These are phyloP conservation scores for Protomyces lactucae-debilis DNA, from an alignment of 1,139 yeast genomes.

Conservation along the genomic window DNA sequence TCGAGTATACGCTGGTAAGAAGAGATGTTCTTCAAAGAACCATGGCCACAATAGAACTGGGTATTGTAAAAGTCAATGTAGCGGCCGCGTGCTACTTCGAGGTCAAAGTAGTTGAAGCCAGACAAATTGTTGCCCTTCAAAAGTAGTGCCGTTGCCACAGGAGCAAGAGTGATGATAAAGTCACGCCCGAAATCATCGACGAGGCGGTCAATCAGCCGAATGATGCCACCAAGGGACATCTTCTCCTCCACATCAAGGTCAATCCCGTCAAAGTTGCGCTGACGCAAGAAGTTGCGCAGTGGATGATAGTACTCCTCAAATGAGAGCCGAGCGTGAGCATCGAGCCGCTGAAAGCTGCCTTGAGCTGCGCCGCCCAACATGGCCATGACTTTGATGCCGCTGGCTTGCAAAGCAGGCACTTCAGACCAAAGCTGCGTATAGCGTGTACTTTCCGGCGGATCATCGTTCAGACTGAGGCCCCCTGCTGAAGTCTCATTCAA, in stretches of 20 bases:
- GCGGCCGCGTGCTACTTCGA: constrained; percentile 4
- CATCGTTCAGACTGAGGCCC: constrained; percentile 6
- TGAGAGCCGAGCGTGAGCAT: not conserved
- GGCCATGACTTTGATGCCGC: constrained; percentile 4
- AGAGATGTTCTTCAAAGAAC: not conserved
- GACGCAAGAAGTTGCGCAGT: not conserved
- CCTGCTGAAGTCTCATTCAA: not conserved
- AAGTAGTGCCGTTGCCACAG: constrained; percentile 15
- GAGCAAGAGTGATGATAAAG: constrained; percentile 13
- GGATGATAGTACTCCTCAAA: constrained; percentile 3
- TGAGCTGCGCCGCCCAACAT: constrained; percentile 23
- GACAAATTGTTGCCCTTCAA: constrained; percentile 5
- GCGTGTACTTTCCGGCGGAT: not conserved
- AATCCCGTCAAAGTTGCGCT: constrained; percentile 1
- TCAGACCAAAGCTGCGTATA: constrained; percentile 17
- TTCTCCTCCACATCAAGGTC: constrained; percentile 18
- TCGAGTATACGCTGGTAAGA: constrained; percentile 2
- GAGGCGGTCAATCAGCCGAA: constrained; percentile 14
- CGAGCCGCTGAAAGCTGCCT: constrained; percentile 7
- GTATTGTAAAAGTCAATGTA: constrained; percentile 14
- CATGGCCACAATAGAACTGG: constrained; percentile 10
- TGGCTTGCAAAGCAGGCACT: not conserved
- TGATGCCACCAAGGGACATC: constrained; percentile 11
- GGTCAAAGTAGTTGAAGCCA: constrained; percentile 6
- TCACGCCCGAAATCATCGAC: not conserved